Percentiles rank a stretch among this genome's conserved stretches.
phyloP scores from a whole-genome alignment of 1,139 yeast species.

The Pichia sp. region DNA sequence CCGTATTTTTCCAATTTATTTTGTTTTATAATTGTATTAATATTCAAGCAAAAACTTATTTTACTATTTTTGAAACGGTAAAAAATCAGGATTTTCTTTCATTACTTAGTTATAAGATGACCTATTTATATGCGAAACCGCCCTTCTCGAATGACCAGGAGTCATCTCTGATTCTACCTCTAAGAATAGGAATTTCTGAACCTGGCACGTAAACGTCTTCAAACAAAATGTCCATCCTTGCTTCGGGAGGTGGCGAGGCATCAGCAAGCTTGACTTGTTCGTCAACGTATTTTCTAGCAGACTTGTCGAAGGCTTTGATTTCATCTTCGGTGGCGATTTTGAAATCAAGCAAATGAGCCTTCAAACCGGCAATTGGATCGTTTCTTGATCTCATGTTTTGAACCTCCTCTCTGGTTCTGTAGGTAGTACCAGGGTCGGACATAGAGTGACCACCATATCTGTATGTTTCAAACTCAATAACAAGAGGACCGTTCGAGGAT shows the following conservation, averaged over 20 bases:
- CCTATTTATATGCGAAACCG: conserved; percentile 50
- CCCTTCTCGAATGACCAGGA: conserved; percentile 80
- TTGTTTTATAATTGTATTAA: background rate
- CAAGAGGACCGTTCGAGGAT: conserved; percentile 92
- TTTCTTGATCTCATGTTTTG: conserved; percentile 98
- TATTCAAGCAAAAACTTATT: background rate
- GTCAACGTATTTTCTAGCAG: conserved; percentile 91
- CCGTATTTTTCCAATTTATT: background rate
- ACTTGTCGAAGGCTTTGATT: conserved; percentile 89
- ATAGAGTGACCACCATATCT: conserved; percentile 99
- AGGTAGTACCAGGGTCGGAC: conserved; percentile 99
- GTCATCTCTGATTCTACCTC: conserved; percentile 96
- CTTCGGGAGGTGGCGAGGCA: conserved; percentile 91
- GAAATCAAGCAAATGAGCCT: conserved; percentile 76
- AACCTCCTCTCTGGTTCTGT: conserved; percentile 99
- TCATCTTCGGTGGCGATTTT: conserved; percentile 90
- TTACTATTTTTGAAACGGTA: background rate
- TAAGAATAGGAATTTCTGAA: conserved; percentile 81
- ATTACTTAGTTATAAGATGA: background rate
- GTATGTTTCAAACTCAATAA: conserved; percentile 94
- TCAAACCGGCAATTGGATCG: conserved; percentile 96
- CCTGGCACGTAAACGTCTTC: conserved; percentile 98
- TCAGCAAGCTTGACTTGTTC: conserved; percentile 94
- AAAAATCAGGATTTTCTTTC: background rate
- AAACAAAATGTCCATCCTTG: conserved; percentile 87